Evolutionary conservation across 768 basidiomycete genomes (phyloP), one percentile per base, ranked within the genome.

Genomic region (Russula sp.): DNA sequence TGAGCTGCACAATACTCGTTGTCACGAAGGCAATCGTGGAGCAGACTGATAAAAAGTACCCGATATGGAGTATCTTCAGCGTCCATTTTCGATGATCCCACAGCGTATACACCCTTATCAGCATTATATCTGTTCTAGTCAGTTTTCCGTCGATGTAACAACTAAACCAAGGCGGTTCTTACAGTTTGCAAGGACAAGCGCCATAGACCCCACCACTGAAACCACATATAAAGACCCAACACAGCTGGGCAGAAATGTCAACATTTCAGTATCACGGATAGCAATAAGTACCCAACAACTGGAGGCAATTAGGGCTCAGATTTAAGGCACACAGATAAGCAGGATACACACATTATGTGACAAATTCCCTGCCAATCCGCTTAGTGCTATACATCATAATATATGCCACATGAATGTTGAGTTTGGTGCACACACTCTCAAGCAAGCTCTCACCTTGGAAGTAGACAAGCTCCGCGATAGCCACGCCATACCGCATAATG

Each of bases 401-500:
- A 36, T 8, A 34, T 22, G n/a, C 9, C 1, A 26, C 26, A 20
- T 65, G 38, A 56, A 49, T 36, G 60, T 20, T 22, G n/a, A 34
- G 28, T 48, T 18, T 34, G 40, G 30, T 20, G 20, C 30, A 58
- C 28, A 28, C 6, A 0, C 3, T 40, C 10, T 20, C 50, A 18
- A 44, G 32, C 20, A 16, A 11, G 16, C 20, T 66, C 73, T 24
- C 57, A 76, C 76, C 71, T 68, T 70, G 70, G 2, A 74, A 71
- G 6, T 72, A 69, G 3, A 71, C 50, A 28, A 74, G n/a, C 8
- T 74, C 66, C 7, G 62, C 68, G 9, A 57, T 24, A 14, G 76
- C 72, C 0, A 80, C 77, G 1, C 72, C 56, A 67, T 82, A 82
- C 8, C 79, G 75, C 54, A 79, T 71, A 10, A 79, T 49, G 14